Base-by-base conservation (phyloP, 2,329 filamentous ascomycete genomes). In the Pseudogymnoascus sp. region DNA sequence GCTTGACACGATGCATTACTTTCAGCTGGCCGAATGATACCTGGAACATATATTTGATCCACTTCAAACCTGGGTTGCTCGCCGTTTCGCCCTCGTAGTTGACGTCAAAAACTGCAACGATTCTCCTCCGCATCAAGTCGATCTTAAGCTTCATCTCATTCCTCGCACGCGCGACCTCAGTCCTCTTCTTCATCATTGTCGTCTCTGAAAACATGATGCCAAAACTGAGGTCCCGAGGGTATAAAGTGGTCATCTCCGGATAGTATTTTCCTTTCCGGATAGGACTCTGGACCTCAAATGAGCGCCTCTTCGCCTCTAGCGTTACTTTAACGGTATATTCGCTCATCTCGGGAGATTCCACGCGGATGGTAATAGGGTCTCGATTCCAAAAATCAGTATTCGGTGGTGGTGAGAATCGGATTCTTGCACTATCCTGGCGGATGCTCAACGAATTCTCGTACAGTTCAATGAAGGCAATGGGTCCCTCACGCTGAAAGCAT, bases 341-440 rank as follows among this genome's bases (percentile, higher is more conserved):
- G 10, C 29, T 38, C 11, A 50, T 62, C 61, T 70, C 62, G 63
- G 66, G n/a, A 70, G 44, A 60, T 59, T 71, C 65, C 66, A 69
- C 13, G n/a, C 26, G 50, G 6, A 56, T 56, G 29, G 9, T 33
- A 0, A 69, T 68, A 9, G 74, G 74, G 1, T 66, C 67, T 1
- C 66, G 66, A 7, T 61, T 60, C 83, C 85, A 87, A 68, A 88
- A 87, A 0, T 76, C 70, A 3, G 68, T 68, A 7, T 68, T 53
- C 0, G 85, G 84, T 0, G 83, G 82, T 0, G 86, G 85, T 70
- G 79, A 81, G 65, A 89, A 88, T 1, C 76, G 77, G 35, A 90
- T 73, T 17, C 76, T 79, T 1, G 77, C 85, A 23, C 44, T 72
- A 0, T 76, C 74, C 33, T 73, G 73, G 62, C 74, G 70, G 26